phyloP scores from a whole-genome alignment of 73 alveolate species.

The Effrenium voratum region DNA sequence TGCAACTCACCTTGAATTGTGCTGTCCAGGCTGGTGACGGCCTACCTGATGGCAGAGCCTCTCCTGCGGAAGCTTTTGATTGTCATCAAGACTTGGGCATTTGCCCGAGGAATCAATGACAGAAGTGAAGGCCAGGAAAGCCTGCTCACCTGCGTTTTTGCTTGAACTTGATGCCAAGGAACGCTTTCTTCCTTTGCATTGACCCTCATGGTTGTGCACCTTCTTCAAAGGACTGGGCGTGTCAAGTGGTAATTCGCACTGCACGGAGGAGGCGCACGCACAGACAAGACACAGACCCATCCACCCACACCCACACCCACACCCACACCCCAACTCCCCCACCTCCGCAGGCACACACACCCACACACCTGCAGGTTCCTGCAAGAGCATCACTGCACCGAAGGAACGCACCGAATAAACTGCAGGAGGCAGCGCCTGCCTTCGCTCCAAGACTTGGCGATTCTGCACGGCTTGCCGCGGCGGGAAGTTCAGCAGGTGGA shows the following conservation, averaged over 20 bases:
- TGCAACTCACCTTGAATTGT: neutral
- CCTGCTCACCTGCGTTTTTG: neutral
- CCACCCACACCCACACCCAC: too few relatives aligned
- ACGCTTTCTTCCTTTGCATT: slow-evolving; percentile 77
- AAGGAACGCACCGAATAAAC: too few relatives aligned
- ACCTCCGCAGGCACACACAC: too few relatives aligned
- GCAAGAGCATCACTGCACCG: too few relatives aligned
- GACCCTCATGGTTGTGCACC: slow-evolving; percentile 56
- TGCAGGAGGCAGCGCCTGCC: slow-evolving; percentile 60
- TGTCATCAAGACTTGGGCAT: slow-evolving; percentile 61
- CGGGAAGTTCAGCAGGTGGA: slow-evolving; percentile 41
- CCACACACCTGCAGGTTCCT: too few relatives aligned
- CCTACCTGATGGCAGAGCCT: slow-evolving; percentile 59
- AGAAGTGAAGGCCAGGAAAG: slow-evolving; percentile 45
- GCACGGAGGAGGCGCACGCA: too few relatives aligned
- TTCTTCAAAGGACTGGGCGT: slow-evolving; percentile 39
- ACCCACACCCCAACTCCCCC: too few relatives aligned
- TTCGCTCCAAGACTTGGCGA: slow-evolving; percentile 69
- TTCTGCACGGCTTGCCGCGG: slow-evolving; percentile 33
- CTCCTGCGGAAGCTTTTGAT: slow-evolving; percentile 33
- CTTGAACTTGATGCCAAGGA: neutral
- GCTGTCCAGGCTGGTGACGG: slow-evolving; percentile 41
- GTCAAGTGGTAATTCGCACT: too few relatives aligned
- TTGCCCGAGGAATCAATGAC: slow-evolving; percentile 50
- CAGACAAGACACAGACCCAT: too few relatives aligned